Evolutionary conservation across 2,329 filamentous ascomycete genomes (phyloP).

Genomic region (Teratosphaeria viscida): DNA sequence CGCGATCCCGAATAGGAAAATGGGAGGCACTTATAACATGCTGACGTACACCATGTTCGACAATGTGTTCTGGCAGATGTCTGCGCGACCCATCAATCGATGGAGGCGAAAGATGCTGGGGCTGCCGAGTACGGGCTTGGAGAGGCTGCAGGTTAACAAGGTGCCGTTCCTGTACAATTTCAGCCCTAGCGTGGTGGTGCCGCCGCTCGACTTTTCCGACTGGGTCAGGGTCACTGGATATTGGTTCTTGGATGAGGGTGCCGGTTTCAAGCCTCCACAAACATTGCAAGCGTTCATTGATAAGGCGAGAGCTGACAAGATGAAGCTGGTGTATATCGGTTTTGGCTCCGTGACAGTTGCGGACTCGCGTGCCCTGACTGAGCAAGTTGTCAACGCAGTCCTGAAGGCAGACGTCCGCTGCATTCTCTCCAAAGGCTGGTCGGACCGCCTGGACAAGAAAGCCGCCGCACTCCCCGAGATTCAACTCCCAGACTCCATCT

Average conservation of each 20-base stretch:
- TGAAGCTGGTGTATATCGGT: conserved; percentile 92
- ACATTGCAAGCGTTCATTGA: conserved; percentile 73
- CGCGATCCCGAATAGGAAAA: conserved; percentile 81
- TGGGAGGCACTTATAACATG: conserved; percentile 92
- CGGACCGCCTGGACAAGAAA: conserved; percentile 61
- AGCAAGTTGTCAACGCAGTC: conserved; percentile 87
- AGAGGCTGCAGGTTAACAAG: conserved; percentile 91
- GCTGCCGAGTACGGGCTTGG: conserved; percentile 68
- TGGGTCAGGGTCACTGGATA: conserved; percentile 97
- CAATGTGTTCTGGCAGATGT: conserved; percentile 91
- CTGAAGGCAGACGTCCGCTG: conserved; percentile 85
- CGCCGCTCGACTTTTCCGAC: conserved; percentile 88
- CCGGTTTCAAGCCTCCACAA: conserved; percentile 59
- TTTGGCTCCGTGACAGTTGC: conserved; percentile 94
- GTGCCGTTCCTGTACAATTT: conserved; percentile 99
- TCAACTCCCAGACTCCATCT: conserved; percentile 66
- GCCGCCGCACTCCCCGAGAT: conserved; percentile 49
- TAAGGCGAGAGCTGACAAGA: conserved; percentile 67
- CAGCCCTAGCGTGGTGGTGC: conserved; percentile 84
- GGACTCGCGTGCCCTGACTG: conserved; percentile 77
- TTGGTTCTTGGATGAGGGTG: conserved; percentile 83
- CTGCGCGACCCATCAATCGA: conserved; percentile 78
- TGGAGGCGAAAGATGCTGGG: conserved; percentile 78
- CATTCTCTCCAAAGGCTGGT: conserved; percentile 95
- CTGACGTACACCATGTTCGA: conserved; percentile 95